Conservation (phyloP, 495 filamentous ascomycete genomes). For the Hypoxylon cercidicola region DNA sequence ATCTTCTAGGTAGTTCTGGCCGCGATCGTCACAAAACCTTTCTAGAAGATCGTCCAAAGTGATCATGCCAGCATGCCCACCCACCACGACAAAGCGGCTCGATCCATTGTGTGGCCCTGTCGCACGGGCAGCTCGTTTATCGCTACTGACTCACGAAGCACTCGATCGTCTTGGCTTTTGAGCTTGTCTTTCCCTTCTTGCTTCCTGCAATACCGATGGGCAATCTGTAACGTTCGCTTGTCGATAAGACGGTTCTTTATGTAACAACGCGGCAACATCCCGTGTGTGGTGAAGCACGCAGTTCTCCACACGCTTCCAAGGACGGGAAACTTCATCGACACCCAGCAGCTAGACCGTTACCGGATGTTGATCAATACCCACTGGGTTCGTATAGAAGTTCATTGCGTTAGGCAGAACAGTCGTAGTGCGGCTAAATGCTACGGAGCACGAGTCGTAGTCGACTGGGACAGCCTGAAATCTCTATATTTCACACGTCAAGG, state of each 20-base stretch:
- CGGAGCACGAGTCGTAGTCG: conserved; percentile 4
- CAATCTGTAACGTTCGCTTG: conserved; percentile 16
- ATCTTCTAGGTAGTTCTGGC: conserved; percentile 12
- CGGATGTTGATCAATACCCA: conserved; percentile 24
- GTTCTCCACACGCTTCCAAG: neutral
- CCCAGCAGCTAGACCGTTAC: conserved; percentile 10
- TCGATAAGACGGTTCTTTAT: conserved; percentile 2
- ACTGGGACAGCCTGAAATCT: conserved; percentile 9
- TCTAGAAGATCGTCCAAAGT: conserved; percentile 33
- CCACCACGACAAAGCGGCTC: conserved; percentile 21
- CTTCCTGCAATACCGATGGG: conserved; percentile 9
- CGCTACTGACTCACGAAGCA: conserved; percentile 27
- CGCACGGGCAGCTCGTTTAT: conserved; percentile 31
- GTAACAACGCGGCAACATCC: conserved; percentile 7
- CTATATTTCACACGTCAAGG: conserved; percentile 6
- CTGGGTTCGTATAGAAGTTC: conserved; percentile 4
- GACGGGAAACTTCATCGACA: neutral
- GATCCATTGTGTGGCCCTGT: conserved; percentile 18
- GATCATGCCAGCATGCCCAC: conserved; percentile 9
- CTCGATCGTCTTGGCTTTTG: conserved; percentile 31
- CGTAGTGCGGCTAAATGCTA: conserved; percentile 35
- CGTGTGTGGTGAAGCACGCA: neutral
- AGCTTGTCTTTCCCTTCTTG: conserved; percentile 17
- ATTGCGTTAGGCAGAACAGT: conserved; percentile 27
- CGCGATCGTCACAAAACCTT: conserved; percentile 27